Percentiles rank a stretch among this genome's conserved stretches.
These are phyloP conservation scores for Xylaria longipes DNA, from an alignment of 495 filamentous ascomycete genomes.

Conservation along the genomic window DNA sequence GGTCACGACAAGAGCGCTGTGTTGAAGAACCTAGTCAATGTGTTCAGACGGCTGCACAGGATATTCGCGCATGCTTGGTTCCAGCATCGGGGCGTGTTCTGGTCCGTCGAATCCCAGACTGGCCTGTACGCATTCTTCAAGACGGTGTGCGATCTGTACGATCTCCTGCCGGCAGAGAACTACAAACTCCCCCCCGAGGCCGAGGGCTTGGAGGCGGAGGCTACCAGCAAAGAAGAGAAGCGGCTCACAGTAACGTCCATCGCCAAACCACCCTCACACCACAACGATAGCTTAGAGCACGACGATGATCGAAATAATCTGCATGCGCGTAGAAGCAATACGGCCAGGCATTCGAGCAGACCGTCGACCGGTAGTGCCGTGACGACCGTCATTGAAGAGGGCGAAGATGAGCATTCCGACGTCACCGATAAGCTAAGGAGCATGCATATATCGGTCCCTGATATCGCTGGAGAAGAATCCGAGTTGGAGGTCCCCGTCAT, in stretches of 20 bases:
- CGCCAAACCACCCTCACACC: conserved; percentile 56
- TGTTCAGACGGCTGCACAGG: conserved; percentile 90
- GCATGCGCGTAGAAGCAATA: conserved; percentile 62
- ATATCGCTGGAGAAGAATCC: conserved; percentile 47
- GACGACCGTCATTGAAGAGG: conserved; percentile 71
- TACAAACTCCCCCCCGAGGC: conserved; percentile 95
- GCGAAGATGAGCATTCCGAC: conserved; percentile 65
- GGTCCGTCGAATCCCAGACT: conserved; percentile 86
- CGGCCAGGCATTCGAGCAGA: conserved; percentile 72
- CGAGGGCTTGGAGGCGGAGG: conserved; percentile 68
- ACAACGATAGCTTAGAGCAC: conserved; percentile 36
- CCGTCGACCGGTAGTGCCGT: conserved; percentile 78
- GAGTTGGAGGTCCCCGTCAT: conserved; percentile 53
- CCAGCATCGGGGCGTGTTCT: conserved; percentile 93
- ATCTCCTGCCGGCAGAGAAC: conserved; percentile 87
- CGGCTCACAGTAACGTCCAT: conserved; percentile 46
- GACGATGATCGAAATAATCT: conserved; percentile 52
- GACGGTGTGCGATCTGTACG: conserved; percentile 90
- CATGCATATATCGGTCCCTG: conserved; percentile 50
- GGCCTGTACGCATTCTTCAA: conserved; percentile 96
- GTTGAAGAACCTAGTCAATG: conserved; percentile 86
- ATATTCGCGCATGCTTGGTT: conserved; percentile 99
- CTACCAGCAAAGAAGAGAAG: conserved; percentile 39
- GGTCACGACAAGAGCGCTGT: conserved; percentile 67
- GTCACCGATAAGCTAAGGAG: conserved; percentile 45